Conservation (phyloP, 2,329 filamentous ascomycete genomes). For the Ceratocystis alfenasii region DNA sequence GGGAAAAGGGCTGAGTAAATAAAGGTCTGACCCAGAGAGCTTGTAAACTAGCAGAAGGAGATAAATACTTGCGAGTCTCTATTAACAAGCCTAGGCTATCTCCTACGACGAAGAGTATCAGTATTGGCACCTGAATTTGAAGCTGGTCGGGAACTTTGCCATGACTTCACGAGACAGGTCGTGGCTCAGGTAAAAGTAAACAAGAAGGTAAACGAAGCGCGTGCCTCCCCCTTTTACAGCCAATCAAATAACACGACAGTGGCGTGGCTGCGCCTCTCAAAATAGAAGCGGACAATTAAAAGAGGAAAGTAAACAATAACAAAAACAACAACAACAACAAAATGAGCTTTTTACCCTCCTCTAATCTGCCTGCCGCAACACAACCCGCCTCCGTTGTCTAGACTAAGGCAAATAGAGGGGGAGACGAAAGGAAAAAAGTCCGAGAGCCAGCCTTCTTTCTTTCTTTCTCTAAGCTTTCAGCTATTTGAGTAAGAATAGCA, state of each 20-base stretch:
- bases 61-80: not conserved
- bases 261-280: not conserved
- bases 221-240: not conserved
- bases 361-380: too few relatives aligned
- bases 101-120: too few relatives aligned
- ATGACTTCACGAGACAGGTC: not conserved
- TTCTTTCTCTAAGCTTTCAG: not conserved
- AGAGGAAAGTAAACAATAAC: not conserved
- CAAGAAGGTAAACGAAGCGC: not conserved
- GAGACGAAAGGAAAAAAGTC: not conserved
- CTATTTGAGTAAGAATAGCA: not conserved
- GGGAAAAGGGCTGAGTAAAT: too few relatives aligned
- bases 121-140: too few relatives aligned
- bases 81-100: too few relatives aligned
- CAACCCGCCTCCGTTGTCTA: too few relatives aligned
- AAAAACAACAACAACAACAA: not conserved
- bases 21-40: not conserved
- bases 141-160: too few relatives aligned
- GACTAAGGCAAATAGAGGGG: not conserved
- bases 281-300: not conserved
- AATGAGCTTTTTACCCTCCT: not conserved
- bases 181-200: not conserved
- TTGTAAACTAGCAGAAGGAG: not conserved
- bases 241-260: constrained; percentile 4
- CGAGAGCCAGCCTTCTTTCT: not conserved